Conservation (phyloP, 257 asterid species). For the Cordia subcordata region DNA sequence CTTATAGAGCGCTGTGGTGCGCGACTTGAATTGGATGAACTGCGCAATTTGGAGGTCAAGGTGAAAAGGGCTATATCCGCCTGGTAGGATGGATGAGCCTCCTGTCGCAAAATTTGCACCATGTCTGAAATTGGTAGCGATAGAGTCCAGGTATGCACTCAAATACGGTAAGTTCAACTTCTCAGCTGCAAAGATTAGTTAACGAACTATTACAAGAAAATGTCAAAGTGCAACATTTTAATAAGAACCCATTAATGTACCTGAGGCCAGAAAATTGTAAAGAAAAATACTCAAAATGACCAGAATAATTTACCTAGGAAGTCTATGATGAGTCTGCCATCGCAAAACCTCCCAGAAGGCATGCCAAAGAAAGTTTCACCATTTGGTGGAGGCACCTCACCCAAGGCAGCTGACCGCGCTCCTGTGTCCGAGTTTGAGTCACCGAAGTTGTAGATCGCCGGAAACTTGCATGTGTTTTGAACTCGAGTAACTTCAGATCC, state of each 20-base stretch:
- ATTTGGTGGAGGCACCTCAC: slow-evolving; percentile 25
- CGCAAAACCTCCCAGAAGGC: slow-evolving; percentile 33
- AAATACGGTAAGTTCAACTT: slow-evolving; percentile 22
- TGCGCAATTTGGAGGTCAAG: slow-evolving; percentile 35
- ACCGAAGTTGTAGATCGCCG: slow-evolving; percentile 28
- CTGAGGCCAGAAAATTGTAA: too few relatives aligned
- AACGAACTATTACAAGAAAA: neutral
- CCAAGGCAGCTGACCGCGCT: slow-evolving; percentile 27
- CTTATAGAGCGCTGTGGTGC: slow-evolving; percentile 15
- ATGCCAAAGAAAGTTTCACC: slow-evolving; percentile 35
- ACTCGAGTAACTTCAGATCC: neutral
- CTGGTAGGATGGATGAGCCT: slow-evolving; percentile 37
- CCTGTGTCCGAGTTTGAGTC: slow-evolving; percentile 42
- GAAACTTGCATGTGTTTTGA: slow-evolving; percentile 15
- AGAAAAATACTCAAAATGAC: neutral
- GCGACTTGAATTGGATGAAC: slow-evolving; percentile 37
- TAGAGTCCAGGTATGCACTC: slow-evolving; percentile 33
- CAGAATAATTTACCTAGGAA: slow-evolving; percentile 24
- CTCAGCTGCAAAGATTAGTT: slow-evolving; percentile 18
- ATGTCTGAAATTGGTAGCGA: slow-evolving; percentile 25
- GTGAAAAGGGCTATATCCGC: slow-evolving; percentile 38
- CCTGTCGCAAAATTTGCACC: slow-evolving; percentile 37
- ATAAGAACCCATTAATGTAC: too few relatives aligned
- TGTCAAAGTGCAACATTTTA: neutral
- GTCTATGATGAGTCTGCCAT: slow-evolving; percentile 39